These are phyloP conservation scores for Apodospora peruviana DNA, from an alignment of 495 filamentous ascomycete genomes.

Conservation along the genomic window DNA sequence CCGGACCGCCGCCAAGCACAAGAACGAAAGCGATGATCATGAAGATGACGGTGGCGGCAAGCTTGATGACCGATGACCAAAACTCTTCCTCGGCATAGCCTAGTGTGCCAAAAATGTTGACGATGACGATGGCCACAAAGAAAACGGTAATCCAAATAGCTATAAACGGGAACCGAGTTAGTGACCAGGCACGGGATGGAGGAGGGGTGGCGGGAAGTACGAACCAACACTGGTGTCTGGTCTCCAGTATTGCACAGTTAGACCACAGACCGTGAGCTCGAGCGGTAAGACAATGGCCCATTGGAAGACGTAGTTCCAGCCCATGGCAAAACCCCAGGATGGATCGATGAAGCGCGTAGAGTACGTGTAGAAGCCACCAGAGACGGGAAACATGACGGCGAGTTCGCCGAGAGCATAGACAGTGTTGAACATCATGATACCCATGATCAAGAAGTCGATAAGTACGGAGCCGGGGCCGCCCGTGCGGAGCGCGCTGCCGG, in stretches of 20 bases:
- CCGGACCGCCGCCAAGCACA: conserved; percentile 59
- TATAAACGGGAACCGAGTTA: conserved; percentile 18
- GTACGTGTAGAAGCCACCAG: conserved; percentile 56
- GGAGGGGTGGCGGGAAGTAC: conserved; percentile 5
- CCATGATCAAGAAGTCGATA: conserved; percentile 51
- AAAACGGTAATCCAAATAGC: conserved; percentile 63
- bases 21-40: conserved; percentile 68
- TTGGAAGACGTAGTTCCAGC: conserved; percentile 68
- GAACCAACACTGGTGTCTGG: conserved; percentile 44
- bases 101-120: conserved; percentile 67
- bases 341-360: conserved; percentile 71
- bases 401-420: conserved; percentile 71
- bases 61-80: conserved; percentile 49
- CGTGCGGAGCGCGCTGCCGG: conserved; percentile 39
- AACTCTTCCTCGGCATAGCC: conserved; percentile 69
- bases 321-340: conserved; percentile 83
- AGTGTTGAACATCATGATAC: conserved; percentile 51
- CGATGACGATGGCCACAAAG: conserved; percentile 46
- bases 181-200: background rate
- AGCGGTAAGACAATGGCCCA: conserved; percentile 57
- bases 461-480: conserved; percentile 46
- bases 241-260: conserved; percentile 55
- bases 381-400: conserved; percentile 65
- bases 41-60: conserved; percentile 60
- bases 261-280: conserved; percentile 48